A percentile compares a stretch with the other conserved stretches of the same genome.
phyloP scores from a whole-genome alignment of 1,284 basidiomycete genomes.

The Heterobasidion occidentale region DNA sequence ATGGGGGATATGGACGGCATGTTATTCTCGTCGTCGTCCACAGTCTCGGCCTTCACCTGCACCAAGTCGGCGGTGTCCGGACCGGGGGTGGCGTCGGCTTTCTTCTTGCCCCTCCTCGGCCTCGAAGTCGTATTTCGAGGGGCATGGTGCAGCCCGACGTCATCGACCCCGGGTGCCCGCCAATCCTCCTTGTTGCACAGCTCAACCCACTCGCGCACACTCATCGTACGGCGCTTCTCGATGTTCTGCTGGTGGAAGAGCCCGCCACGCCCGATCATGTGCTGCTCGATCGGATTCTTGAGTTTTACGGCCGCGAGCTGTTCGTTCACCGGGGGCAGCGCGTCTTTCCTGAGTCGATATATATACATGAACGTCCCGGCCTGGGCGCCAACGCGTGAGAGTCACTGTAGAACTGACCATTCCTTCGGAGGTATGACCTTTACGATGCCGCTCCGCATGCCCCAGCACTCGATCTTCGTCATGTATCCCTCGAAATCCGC shows the following conservation, averaged over 20 bases:
- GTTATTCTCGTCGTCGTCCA: background rate
- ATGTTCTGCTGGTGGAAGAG: constrained; percentile 90
- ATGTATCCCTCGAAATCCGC: constrained; percentile 86
- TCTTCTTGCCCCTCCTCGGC: constrained; percentile 18
- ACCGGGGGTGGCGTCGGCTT: constrained; percentile 14
- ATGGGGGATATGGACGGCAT: constrained; percentile 4
- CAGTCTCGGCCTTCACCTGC: constrained; percentile 15
- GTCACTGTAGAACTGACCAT: constrained; percentile 52
- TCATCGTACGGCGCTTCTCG: constrained; percentile 78
- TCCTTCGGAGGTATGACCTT: constrained; percentile 92
- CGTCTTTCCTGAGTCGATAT: constrained; percentile 47
- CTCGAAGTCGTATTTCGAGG: background rate
- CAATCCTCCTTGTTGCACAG: constrained; percentile 68
- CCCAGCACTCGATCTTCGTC: constrained; percentile 82
- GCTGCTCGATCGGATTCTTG: constrained; percentile 84
- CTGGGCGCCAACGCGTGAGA: background rate
- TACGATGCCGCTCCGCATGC: constrained; percentile 80
- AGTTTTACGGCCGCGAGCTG: constrained; percentile 73
- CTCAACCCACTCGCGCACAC: constrained; percentile 82
- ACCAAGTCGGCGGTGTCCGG: constrained; percentile 27
- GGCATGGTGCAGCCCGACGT: constrained; percentile 41
- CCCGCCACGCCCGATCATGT: constrained; percentile 80
- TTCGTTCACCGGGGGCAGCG: constrained; percentile 60
- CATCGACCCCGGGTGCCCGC: constrained; percentile 60
- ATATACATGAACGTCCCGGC: background rate